Conservation (phyloP, 2,329 filamentous ascomycete species). For the Pseudocercospora pini-densiflorae region DNA sequence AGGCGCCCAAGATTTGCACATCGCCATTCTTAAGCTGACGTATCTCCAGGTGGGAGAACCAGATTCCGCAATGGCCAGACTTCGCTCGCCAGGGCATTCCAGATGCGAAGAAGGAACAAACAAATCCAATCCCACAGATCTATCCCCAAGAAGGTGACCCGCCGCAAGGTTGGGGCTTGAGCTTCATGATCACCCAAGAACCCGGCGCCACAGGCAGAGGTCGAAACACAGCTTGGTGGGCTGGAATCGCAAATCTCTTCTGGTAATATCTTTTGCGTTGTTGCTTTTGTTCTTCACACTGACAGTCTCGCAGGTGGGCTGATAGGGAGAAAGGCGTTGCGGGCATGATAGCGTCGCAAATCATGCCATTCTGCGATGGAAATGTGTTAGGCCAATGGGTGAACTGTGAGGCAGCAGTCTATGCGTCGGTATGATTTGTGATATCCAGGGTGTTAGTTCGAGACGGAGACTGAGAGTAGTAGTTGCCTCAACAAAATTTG, state of each 20-base stretch:
- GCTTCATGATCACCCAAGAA: conserved; percentile 42
- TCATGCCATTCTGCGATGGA: conserved; percentile 44
- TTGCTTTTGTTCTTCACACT: background rate
- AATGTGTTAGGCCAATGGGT: conserved; percentile 29
- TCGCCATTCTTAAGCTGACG: conserved; percentile 43
- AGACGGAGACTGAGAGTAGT: conserved; percentile 9
- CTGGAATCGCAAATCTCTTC: conserved; percentile 44
- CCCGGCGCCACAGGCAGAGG: conserved; percentile 42
- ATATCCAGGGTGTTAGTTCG: background rate
- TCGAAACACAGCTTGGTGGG: conserved; percentile 42
- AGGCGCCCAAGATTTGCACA: conserved; percentile 52
- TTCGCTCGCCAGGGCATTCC: conserved; percentile 41
- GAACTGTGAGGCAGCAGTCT: conserved; percentile 19
- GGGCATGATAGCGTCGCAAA: conserved; percentile 44
- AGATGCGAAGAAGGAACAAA: conserved; percentile 40
- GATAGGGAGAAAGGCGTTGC: conserved; percentile 45
- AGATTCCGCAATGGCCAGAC: conserved; percentile 42
- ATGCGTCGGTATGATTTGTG: conserved; percentile 11
- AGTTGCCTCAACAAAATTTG: conserved; percentile 6
- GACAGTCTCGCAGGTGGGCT: conserved; percentile 29
- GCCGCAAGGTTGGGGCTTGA: conserved; percentile 68
- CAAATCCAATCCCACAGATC: conserved; percentile 48
- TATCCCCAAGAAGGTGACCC: conserved; percentile 45
- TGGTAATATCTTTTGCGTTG: conserved; percentile 25
- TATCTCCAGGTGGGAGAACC: conserved; percentile 64